Base-by-base conservation (phyloP, 345 rosid species). In the Brassica incana region DNA sequence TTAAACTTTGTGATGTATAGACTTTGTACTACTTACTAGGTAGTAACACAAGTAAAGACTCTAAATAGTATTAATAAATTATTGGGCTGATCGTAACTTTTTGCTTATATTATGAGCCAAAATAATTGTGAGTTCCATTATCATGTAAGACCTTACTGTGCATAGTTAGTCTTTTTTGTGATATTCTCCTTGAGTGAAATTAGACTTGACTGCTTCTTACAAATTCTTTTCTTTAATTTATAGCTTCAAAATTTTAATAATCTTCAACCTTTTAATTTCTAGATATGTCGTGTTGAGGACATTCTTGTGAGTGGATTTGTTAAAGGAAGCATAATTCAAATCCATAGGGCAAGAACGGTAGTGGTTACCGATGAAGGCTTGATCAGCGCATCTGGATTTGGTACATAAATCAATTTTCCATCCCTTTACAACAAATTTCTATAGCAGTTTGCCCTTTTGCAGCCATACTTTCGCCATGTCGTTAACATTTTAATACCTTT, bases 211-310 rank as follows among this genome's bases (percentile, higher is more conserved):
- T 48, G 74, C 82, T 58, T 40, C 60, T 20, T 72, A 27, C 15
- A 73, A 73, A n/a, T 67, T 52, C 7, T 20, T 67, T 60, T 69
- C 56, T 33, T 12, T 62, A 35, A 60, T n/a, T 11, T 56, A 15
- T 60, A 29, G 38, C 30, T 1, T 60, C 43, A 0, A 35, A 59
- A 1, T 60, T 35, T 61, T 33, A 1, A 20, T 73, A n/a, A 59
- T 60, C 40, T 48, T 67, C 23, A 10, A 75, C 45, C 43, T 65
- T 76, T 25, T 48, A 5, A 65, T 70, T 81, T 43, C 16, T 85
- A 95, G 99, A 92, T 95, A 72, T 95, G 97, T 76, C 92, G 99
- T 12, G 98, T 95, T 67, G 99, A 95, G 86, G 99, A 91, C 81
- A 85, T 95, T 84, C 92, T 93, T 76, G 97, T 95, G 70, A 86